Conservation (phyloP, 805 yeast genomes). For the Torulaspora microellipsoides region DNA sequence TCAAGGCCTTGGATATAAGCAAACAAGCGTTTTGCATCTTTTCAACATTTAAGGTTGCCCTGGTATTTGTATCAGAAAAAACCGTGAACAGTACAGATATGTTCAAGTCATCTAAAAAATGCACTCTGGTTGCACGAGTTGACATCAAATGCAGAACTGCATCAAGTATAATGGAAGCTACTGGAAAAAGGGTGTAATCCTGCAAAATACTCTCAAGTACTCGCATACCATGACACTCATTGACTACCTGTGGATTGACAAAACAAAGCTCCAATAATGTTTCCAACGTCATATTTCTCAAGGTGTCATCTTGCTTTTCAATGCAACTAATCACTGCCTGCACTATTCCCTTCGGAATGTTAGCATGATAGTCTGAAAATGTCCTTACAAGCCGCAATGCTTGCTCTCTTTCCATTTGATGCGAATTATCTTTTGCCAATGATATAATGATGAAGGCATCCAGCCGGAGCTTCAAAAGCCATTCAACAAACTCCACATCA, state of each 20-base stretch:
- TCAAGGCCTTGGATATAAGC: slow-evolving; percentile 55
- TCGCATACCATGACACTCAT: slow-evolving; percentile 44
- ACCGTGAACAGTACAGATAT: slow-evolving; percentile 59
- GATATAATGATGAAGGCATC: slow-evolving; percentile 63
- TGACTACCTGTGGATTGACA: slow-evolving; percentile 41
- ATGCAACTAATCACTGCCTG: slow-evolving; percentile 62
- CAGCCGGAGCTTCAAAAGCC: slow-evolving; percentile 49
- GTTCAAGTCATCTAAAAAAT: slow-evolving; percentile 52
- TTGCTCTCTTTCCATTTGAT: slow-evolving; percentile 64
- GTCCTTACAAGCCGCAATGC: slow-evolving; percentile 67
- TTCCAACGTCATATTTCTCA: slow-evolving; percentile 51
- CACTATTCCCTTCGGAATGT: slow-evolving; percentile 63
- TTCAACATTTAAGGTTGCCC: slow-evolving; percentile 45
- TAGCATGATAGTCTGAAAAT: slow-evolving; percentile 50
- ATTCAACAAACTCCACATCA: slow-evolving; percentile 49
- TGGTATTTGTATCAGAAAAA: slow-evolving; percentile 59
- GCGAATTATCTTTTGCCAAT: slow-evolving; percentile 52
- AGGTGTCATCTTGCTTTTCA: slow-evolving; percentile 49
- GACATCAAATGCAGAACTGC: slow-evolving; percentile 30
- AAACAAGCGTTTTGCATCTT: slow-evolving; percentile 57
- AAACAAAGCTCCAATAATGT: slow-evolving; percentile 53
- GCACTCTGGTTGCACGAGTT: slow-evolving; percentile 27
- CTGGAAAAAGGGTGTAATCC: slow-evolving; percentile 24
- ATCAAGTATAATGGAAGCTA: slow-evolving; percentile 27
- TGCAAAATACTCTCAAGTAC: slow-evolving; percentile 34